Evolutionary conservation across 1,139 yeast genomes (phyloP).

Genomic region (Geotrichum candidum): DNA sequence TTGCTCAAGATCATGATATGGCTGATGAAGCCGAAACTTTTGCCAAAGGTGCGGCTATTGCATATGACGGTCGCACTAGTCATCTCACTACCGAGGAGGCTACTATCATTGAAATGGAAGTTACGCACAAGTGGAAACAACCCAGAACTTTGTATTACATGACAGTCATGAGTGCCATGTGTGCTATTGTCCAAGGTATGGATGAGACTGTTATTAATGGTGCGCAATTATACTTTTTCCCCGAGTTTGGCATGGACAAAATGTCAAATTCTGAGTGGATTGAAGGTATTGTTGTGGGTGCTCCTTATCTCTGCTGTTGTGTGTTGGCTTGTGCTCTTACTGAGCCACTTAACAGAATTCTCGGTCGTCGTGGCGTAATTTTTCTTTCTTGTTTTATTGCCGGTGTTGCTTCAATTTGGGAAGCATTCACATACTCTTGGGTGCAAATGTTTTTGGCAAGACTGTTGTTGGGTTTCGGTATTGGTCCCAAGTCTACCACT

Average conservation of each 20-base stretch:
- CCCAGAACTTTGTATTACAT: slow-evolving; percentile 58
- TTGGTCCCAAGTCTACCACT: slow-evolving; percentile 76
- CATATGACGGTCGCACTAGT: slow-evolving; percentile 57
- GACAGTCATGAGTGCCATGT: slow-evolving; percentile 71
- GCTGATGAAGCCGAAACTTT: slow-evolving; percentile 54
- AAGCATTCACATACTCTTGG: slow-evolving; percentile 67
- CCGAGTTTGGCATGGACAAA: slow-evolving; percentile 35
- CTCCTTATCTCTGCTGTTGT: slow-evolving; percentile 75
- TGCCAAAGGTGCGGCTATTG: slow-evolving; percentile 69
- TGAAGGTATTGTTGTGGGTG: slow-evolving; percentile 69
- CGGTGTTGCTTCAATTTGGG: slow-evolving; percentile 68
- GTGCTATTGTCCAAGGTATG: slow-evolving; percentile 92
- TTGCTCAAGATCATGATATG: slow-evolving; percentile 55
- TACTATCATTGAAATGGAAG: slow-evolving; percentile 45
- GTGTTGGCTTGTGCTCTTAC: slow-evolving; percentile 67
- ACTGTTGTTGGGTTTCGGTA: slow-evolving; percentile 66
- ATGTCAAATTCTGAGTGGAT: slow-evolving; percentile 54
- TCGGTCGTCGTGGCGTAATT: slow-evolving; percentile 72
- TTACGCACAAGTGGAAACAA: slow-evolving; percentile 59
- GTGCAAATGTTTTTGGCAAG: slow-evolving; percentile 70
- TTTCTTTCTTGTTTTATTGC: slow-evolving; percentile 63
- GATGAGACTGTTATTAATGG: slow-evolving; percentile 86
- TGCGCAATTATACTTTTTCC: slow-evolving; percentile 67
- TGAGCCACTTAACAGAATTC: slow-evolving; percentile 55
- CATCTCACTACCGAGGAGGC: slow-evolving; percentile 61